Evolutionary conservation across 495 filamentous ascomycete species (phyloP), one percentile per base, ranked within the genome.

Genomic region (Cryomyces minteri): DNA sequence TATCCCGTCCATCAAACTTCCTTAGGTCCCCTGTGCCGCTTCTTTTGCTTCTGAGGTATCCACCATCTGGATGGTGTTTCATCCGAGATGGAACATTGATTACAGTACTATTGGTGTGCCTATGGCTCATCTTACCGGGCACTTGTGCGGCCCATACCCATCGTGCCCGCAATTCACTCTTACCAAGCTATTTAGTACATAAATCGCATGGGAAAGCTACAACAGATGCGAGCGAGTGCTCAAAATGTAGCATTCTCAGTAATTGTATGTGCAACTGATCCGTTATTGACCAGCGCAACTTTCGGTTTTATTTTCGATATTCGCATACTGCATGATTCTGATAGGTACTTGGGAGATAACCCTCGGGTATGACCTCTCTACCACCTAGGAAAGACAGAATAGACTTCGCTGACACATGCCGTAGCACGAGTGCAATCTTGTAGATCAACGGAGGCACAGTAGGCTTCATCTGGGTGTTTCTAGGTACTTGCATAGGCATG

Each of bases 261-360:
- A n/a, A n/a, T n/a, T n/a, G n/a, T n/a, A n/a, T n/a, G n/a, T n/a
- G n/a, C n/a, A n/a, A n/a, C n/a, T n/a, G n/a, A n/a, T n/a, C n/a
- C n/a, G n/a, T n/a, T n/a, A n/a, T 46, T 14, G 4, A 10, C 10
- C 28, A 48, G 54, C 48, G 57, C 28, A 58, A 56, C 49, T 62
- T 58, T 43, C 43, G 47, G 11, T 56, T 59, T 41, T n/a, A n/a
- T 37, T 57, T 32, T 47, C 45, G 6, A 60, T 58, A 18, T 51
- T 62, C 44, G 51, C 51, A 8, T 58, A 57, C 45, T 41, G 48
- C 4, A 55, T 50, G 38, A 53, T 58, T 40, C 44, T 58, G 9
- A 55, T 53, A 44, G 48, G 47, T 6, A 55, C 54, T 10, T 58
- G 53, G 51, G 55, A 58, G 33, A 41, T 36, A 5, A 47, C 45